phyloP scores from a whole-genome alignment of 371 early-diverging fungal species.

The Homolaphlyctis polyrhiza region DNA sequence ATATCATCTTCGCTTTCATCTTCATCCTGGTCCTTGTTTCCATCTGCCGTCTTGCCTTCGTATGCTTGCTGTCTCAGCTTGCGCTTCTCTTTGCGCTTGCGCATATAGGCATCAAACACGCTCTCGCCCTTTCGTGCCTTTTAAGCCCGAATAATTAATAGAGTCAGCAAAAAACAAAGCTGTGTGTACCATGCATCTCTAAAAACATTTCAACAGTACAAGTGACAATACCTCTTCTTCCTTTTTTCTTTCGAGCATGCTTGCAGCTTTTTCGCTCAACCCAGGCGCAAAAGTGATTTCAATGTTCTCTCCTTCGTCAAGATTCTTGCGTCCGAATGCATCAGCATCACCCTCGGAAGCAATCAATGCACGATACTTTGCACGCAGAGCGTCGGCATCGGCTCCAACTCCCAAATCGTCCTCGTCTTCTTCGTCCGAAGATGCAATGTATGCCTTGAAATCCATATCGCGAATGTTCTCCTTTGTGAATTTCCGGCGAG shows the following conservation, averaged over 20 bases:
- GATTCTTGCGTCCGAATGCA: conserved; percentile 25
- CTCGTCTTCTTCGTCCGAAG: conserved; percentile 63
- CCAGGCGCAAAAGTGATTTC: conserved; percentile 96
- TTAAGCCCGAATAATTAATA: background rate
- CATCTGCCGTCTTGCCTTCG: conserved; percentile 36
- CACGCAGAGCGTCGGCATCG: conserved; percentile 24
- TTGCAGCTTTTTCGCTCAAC: conserved; percentile 65
- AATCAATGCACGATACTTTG: conserved; percentile 66
- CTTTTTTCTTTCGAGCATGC: conserved; percentile 45
- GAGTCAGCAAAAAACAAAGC: background rate
- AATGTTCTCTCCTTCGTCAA: conserved; percentile 63
- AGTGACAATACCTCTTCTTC: conserved; percentile 20
- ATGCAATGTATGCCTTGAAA: conserved; percentile 85
- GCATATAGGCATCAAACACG: conserved; percentile 72
- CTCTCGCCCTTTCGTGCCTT: conserved; percentile 63
- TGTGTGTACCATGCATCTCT: background rate
- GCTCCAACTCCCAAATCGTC: conserved; percentile 39
- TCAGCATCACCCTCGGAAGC: conserved; percentile 48
- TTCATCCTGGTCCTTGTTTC: conserved; percentile 27
- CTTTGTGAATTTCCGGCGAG: conserved; percentile 75
- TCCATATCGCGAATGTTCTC: conserved; percentile 88
- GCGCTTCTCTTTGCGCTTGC: conserved; percentile 74
- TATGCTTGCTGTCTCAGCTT: conserved; percentile 31
- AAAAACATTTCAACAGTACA: background rate
- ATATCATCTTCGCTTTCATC: conserved; percentile 39